phyloP scores from a whole-genome alignment of 257 asterid species.

The Ocimum tenuiflorum region DNA sequence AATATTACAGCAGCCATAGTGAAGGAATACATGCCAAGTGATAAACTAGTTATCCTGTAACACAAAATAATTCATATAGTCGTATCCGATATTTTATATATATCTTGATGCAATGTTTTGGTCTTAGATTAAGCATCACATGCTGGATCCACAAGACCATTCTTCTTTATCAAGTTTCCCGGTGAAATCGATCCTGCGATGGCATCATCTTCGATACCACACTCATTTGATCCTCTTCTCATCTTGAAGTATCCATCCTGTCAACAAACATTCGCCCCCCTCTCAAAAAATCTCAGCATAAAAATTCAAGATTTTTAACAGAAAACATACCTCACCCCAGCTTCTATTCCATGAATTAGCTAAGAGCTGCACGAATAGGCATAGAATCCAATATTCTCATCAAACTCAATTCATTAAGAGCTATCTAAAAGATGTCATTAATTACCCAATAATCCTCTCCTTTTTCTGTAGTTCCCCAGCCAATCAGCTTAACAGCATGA shows the following conservation, averaged over 20 bases:
- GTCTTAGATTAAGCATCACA: slow-evolving; percentile 38
- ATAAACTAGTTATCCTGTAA: no score
- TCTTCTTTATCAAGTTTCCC: slow-evolving; percentile 36
- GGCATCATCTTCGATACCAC: slow-evolving; percentile 79
- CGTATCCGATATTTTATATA: no score
- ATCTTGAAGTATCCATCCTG: slow-evolving; percentile 96
- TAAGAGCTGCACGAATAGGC: slow-evolving; percentile 59
- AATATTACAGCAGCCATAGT: no score
- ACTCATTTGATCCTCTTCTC: slow-evolving; percentile 80
- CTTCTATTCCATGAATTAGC: slow-evolving; percentile 96
- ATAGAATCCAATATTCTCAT: slow-evolving; percentile 2
- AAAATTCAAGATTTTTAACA: slow-evolving; percentile 12
- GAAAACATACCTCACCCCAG: slow-evolving; percentile 92
- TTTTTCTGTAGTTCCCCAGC: slow-evolving; percentile 78
- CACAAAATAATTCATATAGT: no score
- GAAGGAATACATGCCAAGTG: no score
- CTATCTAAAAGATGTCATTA: slow-evolving; percentile 1
- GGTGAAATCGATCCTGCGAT: slow-evolving; percentile 78
- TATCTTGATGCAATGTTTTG: not conserved
- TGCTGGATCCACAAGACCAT: slow-evolving; percentile 21
- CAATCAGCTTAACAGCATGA: slow-evolving; percentile 90
- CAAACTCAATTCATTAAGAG: slow-evolving; percentile 14
- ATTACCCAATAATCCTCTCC: slow-evolving; percentile 94
- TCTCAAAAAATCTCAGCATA: not conserved
- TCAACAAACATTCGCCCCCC: slow-evolving; percentile 6